Base-by-base conservation (phyloP, 805 yeast species). In the Yarrowia osloensis region DNA sequence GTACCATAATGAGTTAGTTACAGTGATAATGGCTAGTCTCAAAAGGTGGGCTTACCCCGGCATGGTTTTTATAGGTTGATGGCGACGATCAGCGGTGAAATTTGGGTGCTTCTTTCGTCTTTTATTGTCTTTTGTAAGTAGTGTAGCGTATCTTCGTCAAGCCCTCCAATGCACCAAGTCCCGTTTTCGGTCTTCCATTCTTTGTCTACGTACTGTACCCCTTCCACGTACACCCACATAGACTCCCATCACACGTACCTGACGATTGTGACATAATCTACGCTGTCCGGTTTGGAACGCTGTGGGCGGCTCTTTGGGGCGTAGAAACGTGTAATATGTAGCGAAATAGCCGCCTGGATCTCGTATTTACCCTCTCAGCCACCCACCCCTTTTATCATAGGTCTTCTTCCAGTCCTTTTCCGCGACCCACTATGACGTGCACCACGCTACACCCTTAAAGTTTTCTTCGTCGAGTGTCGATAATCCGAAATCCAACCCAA, bases 261-360 rank as follows among this genome's bases (percentile, higher is more conserved):
- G 54, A 47, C 33, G 54, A 47, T 47, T 47, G 54, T 47, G 35
- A 47, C 54, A 47, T 47, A 47, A 47, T 47, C 54, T 47, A 47
- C 24, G 54, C 28, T n/a, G 50, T 15, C 17, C 19, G n/a, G 39
- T 11, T n/a, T 13, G 35, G 12, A 2, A 11, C 31, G 31, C 8
- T 28, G 31, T 28, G 8, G 31, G 31, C 31, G 31, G 31, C 31
- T 28, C 8, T 6, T 4, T 28, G 8, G 8, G 4, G 31, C 31
- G 4, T 28, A 28, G 31, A 28, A 33, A 5, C 19, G 13, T 35
- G 39, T 35, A 13, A n/a, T n/a, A n/a, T n/a, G n/a, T n/a, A n/a
- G n/a, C n/a, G n/a, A n/a, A n/a, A n/a, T n/a, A n/a, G n/a, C n/a
- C n/a, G n/a, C n/a, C n/a, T n/a, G n/a, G n/a, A n/a, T n/a, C n/a